Evolutionary conservation across 129 eudicot genomes (phyloP).

Genomic region (Escallonia rubra): DNA sequence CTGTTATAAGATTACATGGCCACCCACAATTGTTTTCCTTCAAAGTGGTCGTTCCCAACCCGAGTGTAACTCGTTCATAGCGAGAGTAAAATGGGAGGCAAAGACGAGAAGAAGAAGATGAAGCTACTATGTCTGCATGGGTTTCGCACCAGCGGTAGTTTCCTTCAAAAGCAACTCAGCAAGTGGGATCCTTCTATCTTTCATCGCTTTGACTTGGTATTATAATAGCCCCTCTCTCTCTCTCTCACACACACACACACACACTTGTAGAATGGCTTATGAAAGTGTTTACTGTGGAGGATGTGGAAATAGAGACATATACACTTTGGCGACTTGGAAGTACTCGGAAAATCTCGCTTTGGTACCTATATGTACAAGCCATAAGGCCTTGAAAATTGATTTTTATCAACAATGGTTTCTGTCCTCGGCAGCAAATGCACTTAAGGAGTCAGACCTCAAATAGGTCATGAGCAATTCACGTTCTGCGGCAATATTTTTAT

Average conservation of each 20-base stretch:
- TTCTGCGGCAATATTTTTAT: no score
- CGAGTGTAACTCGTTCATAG: no score
- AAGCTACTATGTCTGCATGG: constrained; percentile 49
- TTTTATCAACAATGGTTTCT: no score
- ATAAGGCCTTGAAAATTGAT: not conserved
- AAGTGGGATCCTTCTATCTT: constrained; percentile 54
- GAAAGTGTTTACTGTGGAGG: not conserved
- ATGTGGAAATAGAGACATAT: not conserved
- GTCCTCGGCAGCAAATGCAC: no score
- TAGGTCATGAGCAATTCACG: no score
- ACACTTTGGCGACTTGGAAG: not conserved
- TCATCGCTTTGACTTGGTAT: constrained; percentile 44
- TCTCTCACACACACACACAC: no score
- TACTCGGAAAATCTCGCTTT: not conserved
- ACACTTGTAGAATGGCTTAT: not conserved
- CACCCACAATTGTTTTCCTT: not conserved
- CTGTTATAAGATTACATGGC: not conserved
- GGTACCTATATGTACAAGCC: not conserved
- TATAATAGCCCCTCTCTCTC: not conserved
- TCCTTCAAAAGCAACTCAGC: constrained; percentile 43
- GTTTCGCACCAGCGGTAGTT: constrained; percentile 53
- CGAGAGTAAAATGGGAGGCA: constrained; percentile 15
- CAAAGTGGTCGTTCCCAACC: no score
- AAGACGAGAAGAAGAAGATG: constrained; percentile 22
- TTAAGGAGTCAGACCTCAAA: no score